Evolutionary conservation across 495 filamentous ascomycete genomes (phyloP), one percentile per base, ranked within the genome.

Genomic region (Penicillium taxi): DNA sequence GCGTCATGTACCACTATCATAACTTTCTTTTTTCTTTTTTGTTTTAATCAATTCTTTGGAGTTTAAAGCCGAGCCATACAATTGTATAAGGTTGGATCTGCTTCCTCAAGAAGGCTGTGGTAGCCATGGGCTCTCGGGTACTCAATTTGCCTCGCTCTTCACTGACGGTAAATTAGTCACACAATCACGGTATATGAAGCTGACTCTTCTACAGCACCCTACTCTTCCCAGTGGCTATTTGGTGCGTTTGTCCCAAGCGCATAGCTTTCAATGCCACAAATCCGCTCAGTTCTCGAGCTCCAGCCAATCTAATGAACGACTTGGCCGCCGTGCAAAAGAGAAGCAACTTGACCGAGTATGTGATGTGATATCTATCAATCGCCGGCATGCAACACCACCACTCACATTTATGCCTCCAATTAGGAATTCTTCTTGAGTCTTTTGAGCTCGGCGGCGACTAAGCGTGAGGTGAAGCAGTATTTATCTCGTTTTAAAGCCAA

Each of bases 401-500:
- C n/a, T n/a, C n/a, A n/a, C n/a, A n/a, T n/a, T n/a, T n/a, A n/a
- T n/a, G n/a, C n/a, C n/a, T n/a, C n/a, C n/a, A n/a, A 20, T 36
- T 7, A 91, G 86, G 84, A 90, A 59, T 80, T 91, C 45, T 81
- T 87, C 45, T 70, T 90, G 7, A 87, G 84, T 18, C 70, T 95
- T 5, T 67, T 96, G 14, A 81, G 75, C 47, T 85, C 89, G 9
- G 82, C 86, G 4, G 79, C 87, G 2, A 95, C 90, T 1, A 90
- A 85, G 58, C 79, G 89, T 36, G 89, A 96, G 60, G 90, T 88
- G 28, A 86, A 81, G 57, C 78, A 82, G 6, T 96, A 94, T 50
- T 67, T 96, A 6, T 77, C 86, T 37, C 84, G 80, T 22, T 86
- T 91, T 57, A 78, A 77, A 26, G 70, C 73, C 15, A 57, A 50